Conservation (phyloP, 345 rosid species). For the Eucalyptus curtisii region DNA sequence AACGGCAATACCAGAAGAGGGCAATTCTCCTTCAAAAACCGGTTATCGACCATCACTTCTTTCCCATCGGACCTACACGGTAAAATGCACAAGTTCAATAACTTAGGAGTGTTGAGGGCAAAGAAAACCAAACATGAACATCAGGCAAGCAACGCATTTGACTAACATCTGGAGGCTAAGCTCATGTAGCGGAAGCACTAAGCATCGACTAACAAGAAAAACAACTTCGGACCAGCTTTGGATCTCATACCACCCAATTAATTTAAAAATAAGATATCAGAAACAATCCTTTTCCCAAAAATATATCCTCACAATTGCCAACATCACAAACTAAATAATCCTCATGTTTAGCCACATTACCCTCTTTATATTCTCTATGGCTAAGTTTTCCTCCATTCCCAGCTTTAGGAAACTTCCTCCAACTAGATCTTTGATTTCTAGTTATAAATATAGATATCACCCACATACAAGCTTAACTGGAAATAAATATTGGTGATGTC, state of each 20-base stretch:
- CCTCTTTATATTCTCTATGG: neutral
- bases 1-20: constrained; percentile 64
- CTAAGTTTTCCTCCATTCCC: neutral
- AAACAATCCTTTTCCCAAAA: neutral
- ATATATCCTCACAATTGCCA: neutral
- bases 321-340: neutral
- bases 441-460: neutral
- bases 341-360: neutral
- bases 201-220: neutral
- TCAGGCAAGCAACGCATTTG: neutral
- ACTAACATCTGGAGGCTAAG: neutral
- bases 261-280: neutral
- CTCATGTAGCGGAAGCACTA: neutral
- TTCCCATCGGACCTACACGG: constrained; percentile 70
- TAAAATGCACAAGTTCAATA: neutral
- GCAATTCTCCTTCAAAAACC: constrained; percentile 68
- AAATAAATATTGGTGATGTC: neutral
- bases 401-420: neutral
- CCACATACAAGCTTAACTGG: neutral
- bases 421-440: neutral
- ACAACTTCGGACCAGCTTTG: neutral
- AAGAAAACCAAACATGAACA: neutral
- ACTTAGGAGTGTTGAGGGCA: neutral
- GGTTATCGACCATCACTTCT: constrained; percentile 79
- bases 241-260: neutral